Conservation (phyloP, 2,329 filamentous ascomycete genomes). For the Sphaerostilbella broomeana region DNA sequence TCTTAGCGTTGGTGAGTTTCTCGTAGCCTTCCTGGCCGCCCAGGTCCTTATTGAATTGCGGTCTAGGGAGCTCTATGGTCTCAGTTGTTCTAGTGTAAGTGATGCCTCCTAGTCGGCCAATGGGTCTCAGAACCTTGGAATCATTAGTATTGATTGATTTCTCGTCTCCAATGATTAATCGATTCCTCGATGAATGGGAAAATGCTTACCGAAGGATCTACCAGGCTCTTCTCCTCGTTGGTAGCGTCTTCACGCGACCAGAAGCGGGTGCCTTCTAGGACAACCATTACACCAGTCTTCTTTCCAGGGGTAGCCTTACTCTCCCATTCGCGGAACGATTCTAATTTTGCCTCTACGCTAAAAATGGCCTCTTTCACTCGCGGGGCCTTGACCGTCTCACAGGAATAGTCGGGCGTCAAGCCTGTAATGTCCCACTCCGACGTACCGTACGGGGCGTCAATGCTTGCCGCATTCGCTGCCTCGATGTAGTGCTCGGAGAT, state of each 20-base stretch:
- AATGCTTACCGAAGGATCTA: constrained; percentile 57
- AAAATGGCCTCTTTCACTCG: constrained; percentile 80
- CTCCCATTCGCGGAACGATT: constrained; percentile 71
- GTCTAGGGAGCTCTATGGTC: constrained; percentile 63
- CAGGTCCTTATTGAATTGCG: constrained; percentile 47
- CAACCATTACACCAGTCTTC: constrained; percentile 65
- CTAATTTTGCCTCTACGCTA: constrained; percentile 71
- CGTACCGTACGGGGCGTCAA: constrained; percentile 70
- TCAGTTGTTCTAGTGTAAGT: constrained; percentile 69
- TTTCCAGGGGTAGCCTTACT: constrained; percentile 62
- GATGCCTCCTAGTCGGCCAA: constrained; percentile 78
- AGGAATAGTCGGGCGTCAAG: constrained; percentile 60
- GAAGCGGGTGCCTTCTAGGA: constrained; percentile 79
- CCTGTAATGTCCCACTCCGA: constrained; percentile 78
- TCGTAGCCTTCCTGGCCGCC: constrained; percentile 49
- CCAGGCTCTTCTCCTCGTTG: constrained; percentile 64
- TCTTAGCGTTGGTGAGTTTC: constrained; percentile 43
- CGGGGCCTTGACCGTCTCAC: constrained; percentile 59
- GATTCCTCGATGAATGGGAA: neutral
- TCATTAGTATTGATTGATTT: neutral
- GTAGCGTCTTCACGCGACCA: constrained; percentile 87
- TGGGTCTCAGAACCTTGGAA: constrained; percentile 58
- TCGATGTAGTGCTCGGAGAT: constrained; percentile 79
- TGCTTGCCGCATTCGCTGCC: constrained; percentile 73
- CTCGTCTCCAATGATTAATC: neutral